These are phyloP conservation scores for Aspergillus olivimuriae DNA, from an alignment of 495 filamentous ascomycete species.

Conservation along the genomic window DNA sequence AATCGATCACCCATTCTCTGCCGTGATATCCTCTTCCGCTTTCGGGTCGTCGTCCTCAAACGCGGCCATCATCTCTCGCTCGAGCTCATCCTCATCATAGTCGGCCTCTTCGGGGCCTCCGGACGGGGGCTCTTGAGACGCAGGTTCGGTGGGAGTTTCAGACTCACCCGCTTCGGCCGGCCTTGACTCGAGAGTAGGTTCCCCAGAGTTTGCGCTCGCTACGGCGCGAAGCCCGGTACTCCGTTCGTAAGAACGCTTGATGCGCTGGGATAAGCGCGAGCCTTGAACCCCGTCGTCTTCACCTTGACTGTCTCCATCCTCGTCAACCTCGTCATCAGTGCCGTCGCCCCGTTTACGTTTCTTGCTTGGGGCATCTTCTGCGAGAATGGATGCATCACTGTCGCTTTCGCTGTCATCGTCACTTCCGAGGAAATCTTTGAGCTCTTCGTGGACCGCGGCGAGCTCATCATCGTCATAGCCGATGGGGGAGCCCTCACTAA, in stretches of 20 bases:
- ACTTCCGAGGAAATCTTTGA: slow-evolving; percentile 69
- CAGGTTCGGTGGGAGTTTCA: not conserved
- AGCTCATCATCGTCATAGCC: slow-evolving; percentile 43
- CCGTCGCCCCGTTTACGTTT: slow-evolving; percentile 39
- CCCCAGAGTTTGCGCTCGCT: slow-evolving; percentile 26
- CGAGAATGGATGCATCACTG: slow-evolving; percentile 26
- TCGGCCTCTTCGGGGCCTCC: slow-evolving; percentile 18
- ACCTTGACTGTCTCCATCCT: slow-evolving; percentile 25
- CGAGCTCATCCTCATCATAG: slow-evolving; percentile 54
- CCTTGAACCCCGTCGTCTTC: slow-evolving; percentile 29
- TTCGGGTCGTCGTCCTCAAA: slow-evolving; percentile 46
- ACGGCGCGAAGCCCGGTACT: slow-evolving; percentile 42
- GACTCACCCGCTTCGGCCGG: not conserved
- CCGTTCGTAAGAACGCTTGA: slow-evolving; percentile 45
- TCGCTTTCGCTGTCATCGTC: slow-evolving; percentile 55
- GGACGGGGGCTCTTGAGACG: slow-evolving; percentile 7
- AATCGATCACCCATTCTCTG: slow-evolving; percentile 21
- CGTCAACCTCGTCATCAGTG: slow-evolving; percentile 23
- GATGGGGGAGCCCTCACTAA: slow-evolving; percentile 29
- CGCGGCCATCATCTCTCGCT: slow-evolving; percentile 61
- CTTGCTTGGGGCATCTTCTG: slow-evolving; percentile 26
- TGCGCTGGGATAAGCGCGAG: slow-evolving; percentile 40
- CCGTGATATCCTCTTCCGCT: slow-evolving; percentile 23
- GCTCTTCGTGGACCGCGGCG: slow-evolving; percentile 57
- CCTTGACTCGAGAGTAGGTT: not conserved